Evolutionary conservation across 2,329 filamentous ascomycete genomes (phyloP).

Genomic region (Colletotrichum sp.): DNA sequence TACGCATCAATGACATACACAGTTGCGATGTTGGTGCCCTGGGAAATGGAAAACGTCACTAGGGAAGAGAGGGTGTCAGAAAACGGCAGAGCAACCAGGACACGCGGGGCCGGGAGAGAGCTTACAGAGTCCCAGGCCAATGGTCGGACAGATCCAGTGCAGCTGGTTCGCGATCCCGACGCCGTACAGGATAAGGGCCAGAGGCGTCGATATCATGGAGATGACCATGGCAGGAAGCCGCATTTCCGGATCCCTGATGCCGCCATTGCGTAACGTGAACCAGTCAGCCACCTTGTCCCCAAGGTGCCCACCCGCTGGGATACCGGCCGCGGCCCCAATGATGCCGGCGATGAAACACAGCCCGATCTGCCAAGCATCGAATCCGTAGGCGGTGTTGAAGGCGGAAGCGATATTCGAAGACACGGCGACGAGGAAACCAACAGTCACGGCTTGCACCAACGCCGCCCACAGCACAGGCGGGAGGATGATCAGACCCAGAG

Average conservation of each 20-base stretch:
- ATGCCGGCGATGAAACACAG: constrained; percentile 56
- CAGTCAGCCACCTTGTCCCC: constrained; percentile 53
- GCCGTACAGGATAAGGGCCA: constrained; percentile 51
- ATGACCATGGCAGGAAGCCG: constrained; percentile 58
- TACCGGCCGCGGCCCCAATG: constrained; percentile 52
- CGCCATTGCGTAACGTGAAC: constrained; percentile 57
- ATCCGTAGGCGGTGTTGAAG: constrained; percentile 45
- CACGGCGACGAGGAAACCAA: constrained; percentile 61
- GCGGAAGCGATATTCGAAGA: constrained; percentile 56
- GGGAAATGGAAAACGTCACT: constrained; percentile 62
- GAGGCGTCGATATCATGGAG: constrained; percentile 54
- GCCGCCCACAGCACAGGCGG: constrained; percentile 62
- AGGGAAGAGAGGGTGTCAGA: background rate
- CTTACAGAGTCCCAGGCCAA: constrained; percentile 59
- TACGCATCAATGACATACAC: constrained; percentile 65
- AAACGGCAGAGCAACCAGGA: background rate
- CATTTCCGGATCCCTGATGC: constrained; percentile 65
- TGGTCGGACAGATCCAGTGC: constrained; percentile 61
- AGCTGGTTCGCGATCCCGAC: constrained; percentile 50
- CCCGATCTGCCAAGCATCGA: constrained; percentile 51
- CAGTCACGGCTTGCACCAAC: constrained; percentile 57
- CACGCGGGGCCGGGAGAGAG: constrained; percentile 9
- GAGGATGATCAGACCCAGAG: constrained; percentile 53
- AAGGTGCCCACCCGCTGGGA: constrained; percentile 54
- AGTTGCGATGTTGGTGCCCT: constrained; percentile 59